A percentile compares a stretch with the other conserved stretches of the same genome.
phyloP scores from a whole-genome alignment of 2,329 filamentous ascomycete genomes.

The Neopestalotiopsis rosae region DNA sequence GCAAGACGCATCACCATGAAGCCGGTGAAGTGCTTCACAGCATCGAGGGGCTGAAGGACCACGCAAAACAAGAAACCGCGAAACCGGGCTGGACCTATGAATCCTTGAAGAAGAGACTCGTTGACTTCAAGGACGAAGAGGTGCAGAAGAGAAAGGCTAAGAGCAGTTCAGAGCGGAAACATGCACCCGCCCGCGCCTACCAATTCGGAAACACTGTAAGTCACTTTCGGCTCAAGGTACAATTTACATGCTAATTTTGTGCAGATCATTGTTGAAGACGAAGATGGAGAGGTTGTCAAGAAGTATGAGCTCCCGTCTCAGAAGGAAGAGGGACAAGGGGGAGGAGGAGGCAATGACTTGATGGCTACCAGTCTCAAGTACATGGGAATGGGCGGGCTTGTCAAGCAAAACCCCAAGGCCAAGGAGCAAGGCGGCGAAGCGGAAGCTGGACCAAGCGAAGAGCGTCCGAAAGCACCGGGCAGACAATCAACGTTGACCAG shows the following conservation, averaged over 20 bases:
- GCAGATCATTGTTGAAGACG: conserved; percentile 85
- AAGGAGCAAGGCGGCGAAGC: conserved; percentile 23
- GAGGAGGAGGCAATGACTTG: conserved; percentile 38
- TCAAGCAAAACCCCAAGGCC: conserved; percentile 46
- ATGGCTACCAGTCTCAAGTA: conserved; percentile 57
- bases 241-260: conserved; percentile 32
- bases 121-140: conserved; percentile 63
- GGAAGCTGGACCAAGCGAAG: conserved; percentile 31
- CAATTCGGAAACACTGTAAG: conserved; percentile 81
- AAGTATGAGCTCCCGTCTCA: conserved; percentile 75
- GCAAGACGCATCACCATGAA: conserved; percentile 36
- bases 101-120: conserved; percentile 54
- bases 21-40: conserved; percentile 21
- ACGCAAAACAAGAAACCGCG: conserved; percentile 39
- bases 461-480: conserved; percentile 29
- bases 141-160: conserved; percentile 67
- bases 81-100: conserved; percentile 50
- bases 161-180: conserved; percentile 57
- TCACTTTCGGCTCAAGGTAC: conserved; percentile 15
- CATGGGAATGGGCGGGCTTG: conserved; percentile 55
- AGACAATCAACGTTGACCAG: conserved; percentile 46
- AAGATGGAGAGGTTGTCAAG: conserved; percentile 85
- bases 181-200: conserved; percentile 80
- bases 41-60: conserved; percentile 33
- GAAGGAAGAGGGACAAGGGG: conserved; percentile 40